Evolutionary conservation across 768 basidiomycete species (phyloP), one percentile per base, ranked within the genome.

Genomic region (Lactarius deliciosus): DNA sequence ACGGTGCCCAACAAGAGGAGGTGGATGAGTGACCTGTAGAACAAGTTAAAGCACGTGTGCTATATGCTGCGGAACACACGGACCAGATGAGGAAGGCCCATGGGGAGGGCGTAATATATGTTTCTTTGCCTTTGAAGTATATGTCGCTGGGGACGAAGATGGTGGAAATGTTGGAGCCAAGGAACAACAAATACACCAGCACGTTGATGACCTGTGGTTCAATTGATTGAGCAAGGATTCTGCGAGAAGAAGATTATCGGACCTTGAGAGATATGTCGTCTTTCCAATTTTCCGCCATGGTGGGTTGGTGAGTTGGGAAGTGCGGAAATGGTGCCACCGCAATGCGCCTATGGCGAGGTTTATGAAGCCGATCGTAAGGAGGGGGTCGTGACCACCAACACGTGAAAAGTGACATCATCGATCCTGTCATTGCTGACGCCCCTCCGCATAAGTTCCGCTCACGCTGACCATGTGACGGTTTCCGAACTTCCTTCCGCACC

Each of bases 21-120:
- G 78, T 99, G 95, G 73, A 96, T 94, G 66, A 94, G 78, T 47
- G 91, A 86, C 91, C 90, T 91, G 60, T 54, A 70, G 69, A 15
- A 67, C 50, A 70, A 34, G 62, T 69, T 61, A 25, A 63, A 38
- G n/a, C 25, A 9, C 36, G 55, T 25, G 55, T 57, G 30, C 28
- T 40, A 20, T 40, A 18, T 25, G 32, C 38, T 10, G 3, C 22
- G 38, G 30, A 34, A 15, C 38, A 16, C 40, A 74, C 81, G 50
- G 63, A 90, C 93, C 94, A 96, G 74, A 95, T 90, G 79, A 90
- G 84, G 81, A 94, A 96, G 1, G 92, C 90, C 86, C 91, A 97
- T 32, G 89, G 86, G 30, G 93, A 92, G n/a, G 96, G 96, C 1
- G 95, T 97, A 65, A 98, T 80, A 77, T 95, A 98, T 0, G 96